Conservation (phyloP, 768 basidiomycete species). For the Cystofilobasidium ferigula region DNA sequence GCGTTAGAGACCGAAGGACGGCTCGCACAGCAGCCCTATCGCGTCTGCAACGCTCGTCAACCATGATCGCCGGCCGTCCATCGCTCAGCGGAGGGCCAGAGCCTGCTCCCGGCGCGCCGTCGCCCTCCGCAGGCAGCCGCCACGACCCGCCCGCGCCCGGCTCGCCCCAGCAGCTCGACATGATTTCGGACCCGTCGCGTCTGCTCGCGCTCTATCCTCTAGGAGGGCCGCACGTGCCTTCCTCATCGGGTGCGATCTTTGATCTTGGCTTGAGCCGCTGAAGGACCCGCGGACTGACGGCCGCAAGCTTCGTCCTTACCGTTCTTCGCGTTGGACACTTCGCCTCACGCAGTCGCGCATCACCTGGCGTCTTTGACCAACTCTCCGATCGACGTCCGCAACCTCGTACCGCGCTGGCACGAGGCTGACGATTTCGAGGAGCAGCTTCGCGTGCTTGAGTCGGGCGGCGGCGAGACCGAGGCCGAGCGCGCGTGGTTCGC, state of each 20-base stretch:
- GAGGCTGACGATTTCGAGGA: not conserved
- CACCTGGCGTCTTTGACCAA: constrained; percentile 16
- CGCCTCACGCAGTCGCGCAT: constrained; percentile 5
- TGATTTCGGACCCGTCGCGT: constrained; percentile 20
- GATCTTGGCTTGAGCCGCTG: not conserved
- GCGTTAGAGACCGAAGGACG: too few species aligned
- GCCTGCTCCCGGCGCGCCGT: not conserved
- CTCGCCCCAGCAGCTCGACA: constrained; percentile 5
- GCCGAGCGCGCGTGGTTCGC: constrained; percentile 18
- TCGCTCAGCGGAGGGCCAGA: not conserved
- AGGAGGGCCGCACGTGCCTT: constrained; percentile 16
- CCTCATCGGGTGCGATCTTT: constrained; percentile 9
- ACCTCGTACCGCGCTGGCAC: constrained; percentile 10
- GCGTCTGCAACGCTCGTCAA: too few species aligned
- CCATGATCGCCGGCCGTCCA: not conserved
- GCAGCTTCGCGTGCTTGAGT: constrained; percentile 2
- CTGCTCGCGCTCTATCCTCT: constrained; percentile 21
- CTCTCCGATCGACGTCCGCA: constrained; percentile 6
- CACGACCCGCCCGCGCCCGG: not conserved
- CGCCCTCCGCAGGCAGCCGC: not conserved
- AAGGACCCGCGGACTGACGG: not conserved
- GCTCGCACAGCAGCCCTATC: too few species aligned
- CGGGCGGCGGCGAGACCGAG: not conserved
- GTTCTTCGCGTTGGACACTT: not conserved
- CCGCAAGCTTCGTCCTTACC: not conserved